Percentiles rank a stretch among this genome's conserved stretches.
Evolutionary conservation across 2,329 filamentous ascomycete genomes (phyloP).

Genomic region (Microdochium bolleyi): DNA sequence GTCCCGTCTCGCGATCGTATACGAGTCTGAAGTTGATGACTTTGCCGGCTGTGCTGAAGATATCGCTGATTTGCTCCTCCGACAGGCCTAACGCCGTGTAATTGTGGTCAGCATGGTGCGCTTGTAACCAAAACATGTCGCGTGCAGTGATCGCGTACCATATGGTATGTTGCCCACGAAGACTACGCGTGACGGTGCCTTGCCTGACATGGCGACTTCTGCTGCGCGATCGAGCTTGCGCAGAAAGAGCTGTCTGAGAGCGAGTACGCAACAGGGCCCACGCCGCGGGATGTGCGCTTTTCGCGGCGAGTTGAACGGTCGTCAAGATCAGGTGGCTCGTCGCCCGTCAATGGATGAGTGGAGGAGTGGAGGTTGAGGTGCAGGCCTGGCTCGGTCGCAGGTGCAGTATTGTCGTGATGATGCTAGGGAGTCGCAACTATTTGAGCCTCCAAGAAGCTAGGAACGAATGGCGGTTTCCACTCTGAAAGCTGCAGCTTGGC

Average conservation of each 20-base stretch:
- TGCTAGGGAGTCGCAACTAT: neutral
- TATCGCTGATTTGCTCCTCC: conserved; percentile 92
- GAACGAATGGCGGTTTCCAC: neutral
- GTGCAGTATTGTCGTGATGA: too few relatives aligned
- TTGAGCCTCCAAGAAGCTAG: neutral
- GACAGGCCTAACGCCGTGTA: conserved; percentile 61
- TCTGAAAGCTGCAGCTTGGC: neutral
- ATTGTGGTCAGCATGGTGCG: conserved; percentile 1
- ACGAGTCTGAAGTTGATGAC: conserved; percentile 90
- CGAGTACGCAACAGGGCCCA: too few relatives aligned
- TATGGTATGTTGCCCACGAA: conserved; percentile 86
- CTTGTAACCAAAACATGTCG: neutral
- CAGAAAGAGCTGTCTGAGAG: too few relatives aligned
- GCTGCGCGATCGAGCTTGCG: neutral
- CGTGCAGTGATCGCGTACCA: conserved; percentile 37
- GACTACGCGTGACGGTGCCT: conserved; percentile 69
- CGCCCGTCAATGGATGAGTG: too few relatives aligned
- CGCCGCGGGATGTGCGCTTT: too few relatives aligned
- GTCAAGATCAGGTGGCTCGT: too few relatives aligned
- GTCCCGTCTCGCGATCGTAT: conserved; percentile 89
- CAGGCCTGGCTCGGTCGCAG: too few relatives aligned
- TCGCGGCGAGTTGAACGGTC: too few relatives aligned
- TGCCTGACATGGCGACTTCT: conserved; percentile 54
- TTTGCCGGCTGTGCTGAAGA: conserved; percentile 82
- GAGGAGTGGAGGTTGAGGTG: too few relatives aligned